Conservation (phyloP, 1,139 yeast genomes). For the Suhomyces taliae region DNA sequence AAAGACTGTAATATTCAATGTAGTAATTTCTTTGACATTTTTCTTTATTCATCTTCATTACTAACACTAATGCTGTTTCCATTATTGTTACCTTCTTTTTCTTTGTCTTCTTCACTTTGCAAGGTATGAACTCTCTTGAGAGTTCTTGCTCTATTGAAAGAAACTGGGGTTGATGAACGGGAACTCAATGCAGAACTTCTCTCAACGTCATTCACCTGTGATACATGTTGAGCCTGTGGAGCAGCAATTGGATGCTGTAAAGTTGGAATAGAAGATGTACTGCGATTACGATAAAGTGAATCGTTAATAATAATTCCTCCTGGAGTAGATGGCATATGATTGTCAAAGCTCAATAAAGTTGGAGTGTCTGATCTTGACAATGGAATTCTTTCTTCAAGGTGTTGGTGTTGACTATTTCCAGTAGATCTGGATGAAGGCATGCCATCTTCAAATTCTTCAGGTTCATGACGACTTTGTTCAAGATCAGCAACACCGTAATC, state of each 20-base stretch:
- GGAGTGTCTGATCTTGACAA: conserved; percentile 9
- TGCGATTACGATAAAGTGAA: conserved; percentile 1
- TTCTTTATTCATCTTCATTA: conserved; percentile 16
- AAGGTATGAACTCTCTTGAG: conserved; percentile 10
- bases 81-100: conserved; percentile 18
- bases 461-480: conserved; percentile 4
- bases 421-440: conserved; percentile 2
- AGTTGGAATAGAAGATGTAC: neutral
- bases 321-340: conserved; percentile 15
- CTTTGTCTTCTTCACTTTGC: conserved; percentile 8
- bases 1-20: neutral
- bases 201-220: neutral
- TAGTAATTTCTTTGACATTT: too few species aligned
- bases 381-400: conserved; percentile 5
- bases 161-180: conserved; percentile 6
- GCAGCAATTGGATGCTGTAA: neutral
- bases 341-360: conserved; percentile 16
- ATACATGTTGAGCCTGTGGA: too few species aligned
- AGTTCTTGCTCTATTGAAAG: conserved; percentile 4
- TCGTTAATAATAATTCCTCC: conserved; percentile 20
- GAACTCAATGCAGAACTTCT: conserved; percentile 3
- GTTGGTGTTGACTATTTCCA: neutral
- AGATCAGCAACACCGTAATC: conserved; percentile 39
- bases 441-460: conserved; percentile 1
- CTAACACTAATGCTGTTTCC: conserved; percentile 23